Evolutionary conservation across 2,329 filamentous ascomycete species (phyloP).

Genomic region (Arthrocladium fulminans): DNA sequence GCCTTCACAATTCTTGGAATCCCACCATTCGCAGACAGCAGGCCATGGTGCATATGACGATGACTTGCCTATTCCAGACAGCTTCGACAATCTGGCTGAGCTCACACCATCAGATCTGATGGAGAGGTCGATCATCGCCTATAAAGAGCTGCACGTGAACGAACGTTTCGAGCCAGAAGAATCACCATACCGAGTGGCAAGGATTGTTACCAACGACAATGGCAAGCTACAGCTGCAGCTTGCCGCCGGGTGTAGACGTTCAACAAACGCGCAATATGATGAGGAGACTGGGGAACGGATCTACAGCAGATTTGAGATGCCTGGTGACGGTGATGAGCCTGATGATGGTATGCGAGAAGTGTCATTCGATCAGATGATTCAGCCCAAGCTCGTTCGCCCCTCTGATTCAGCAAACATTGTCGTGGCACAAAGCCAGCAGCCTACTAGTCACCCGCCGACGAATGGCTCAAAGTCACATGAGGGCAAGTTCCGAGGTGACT

Average conservation of each 20-base stretch:
- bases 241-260: slow-evolving; percentile 57
- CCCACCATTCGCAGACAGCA: slow-evolving; percentile 8
- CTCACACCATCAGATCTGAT: slow-evolving; percentile 28
- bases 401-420: not conserved
- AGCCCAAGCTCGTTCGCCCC: slow-evolving; percentile 52
- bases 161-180: slow-evolving; percentile 40
- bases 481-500: slow-evolving; percentile 5
- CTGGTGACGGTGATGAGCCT: slow-evolving; percentile 46
- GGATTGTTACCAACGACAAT: slow-evolving; percentile 50
- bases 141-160: slow-evolving; percentile 40
- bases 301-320: slow-evolving; percentile 69
- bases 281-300: slow-evolving; percentile 60
- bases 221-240: slow-evolving; percentile 53
- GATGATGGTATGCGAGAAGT: slow-evolving; percentile 56
- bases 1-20: slow-evolving; percentile 16
- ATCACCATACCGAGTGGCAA: slow-evolving; percentile 54
- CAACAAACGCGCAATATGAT: slow-evolving; percentile 48
- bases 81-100: slow-evolving; percentile 54
- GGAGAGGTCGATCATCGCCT: slow-evolving; percentile 36
- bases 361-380: slow-evolving; percentile 54
- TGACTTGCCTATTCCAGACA: slow-evolving; percentile 36
- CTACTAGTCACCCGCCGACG: not conserved
- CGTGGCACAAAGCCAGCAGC: not conserved
- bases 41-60: slow-evolving; percentile 10
- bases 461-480: not conserved